Conservation (phyloP, 2,329 filamentous ascomycete genomes). For the Gaeumannomyces sp. region DNA sequence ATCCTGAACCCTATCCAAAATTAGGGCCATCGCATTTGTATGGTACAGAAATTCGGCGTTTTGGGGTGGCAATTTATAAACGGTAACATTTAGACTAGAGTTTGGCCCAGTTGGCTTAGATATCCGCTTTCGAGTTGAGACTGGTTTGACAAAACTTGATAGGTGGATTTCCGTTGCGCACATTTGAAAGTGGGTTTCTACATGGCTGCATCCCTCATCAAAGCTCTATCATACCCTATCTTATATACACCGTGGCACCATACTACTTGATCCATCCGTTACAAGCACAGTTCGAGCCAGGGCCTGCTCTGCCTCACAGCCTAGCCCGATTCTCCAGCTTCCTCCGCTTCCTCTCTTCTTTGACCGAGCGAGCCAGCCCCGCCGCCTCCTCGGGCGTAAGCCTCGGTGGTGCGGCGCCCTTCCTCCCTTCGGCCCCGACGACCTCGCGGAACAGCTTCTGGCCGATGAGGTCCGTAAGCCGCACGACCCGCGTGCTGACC, state of each 20-base stretch:
- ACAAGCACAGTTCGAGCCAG: background rate
- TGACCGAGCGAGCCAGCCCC: slow-evolving; percentile 35
- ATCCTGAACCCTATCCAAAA: slow-evolving; percentile 48
- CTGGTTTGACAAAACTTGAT: background rate
- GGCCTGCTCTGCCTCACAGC: slow-evolving; percentile 27
- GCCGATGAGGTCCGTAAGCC: slow-evolving; percentile 69
- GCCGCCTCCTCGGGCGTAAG: slow-evolving; percentile 46
- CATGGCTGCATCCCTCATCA: slow-evolving; percentile 6
- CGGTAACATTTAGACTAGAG: background rate
- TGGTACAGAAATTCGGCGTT: background rate
- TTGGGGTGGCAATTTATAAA: background rate
- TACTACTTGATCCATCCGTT: background rate
- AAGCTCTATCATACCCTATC: background rate
- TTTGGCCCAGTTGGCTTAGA: background rate
- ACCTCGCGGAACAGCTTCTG: slow-evolving; percentile 59
- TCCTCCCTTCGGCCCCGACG: slow-evolving; percentile 31
- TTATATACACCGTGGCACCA: background rate
- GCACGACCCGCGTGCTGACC: slow-evolving; percentile 74
- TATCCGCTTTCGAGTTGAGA: background rate
- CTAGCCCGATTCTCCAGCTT: slow-evolving; percentile 45
- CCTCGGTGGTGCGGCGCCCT: slow-evolving; percentile 27
- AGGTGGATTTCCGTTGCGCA: background rate
- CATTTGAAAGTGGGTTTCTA: background rate
- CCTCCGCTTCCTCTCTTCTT: slow-evolving; percentile 41
- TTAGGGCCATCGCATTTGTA: background rate